Evolutionary conservation across 306 rosid species (phyloP).

Genomic region (Lathyrus tuberosus): DNA sequence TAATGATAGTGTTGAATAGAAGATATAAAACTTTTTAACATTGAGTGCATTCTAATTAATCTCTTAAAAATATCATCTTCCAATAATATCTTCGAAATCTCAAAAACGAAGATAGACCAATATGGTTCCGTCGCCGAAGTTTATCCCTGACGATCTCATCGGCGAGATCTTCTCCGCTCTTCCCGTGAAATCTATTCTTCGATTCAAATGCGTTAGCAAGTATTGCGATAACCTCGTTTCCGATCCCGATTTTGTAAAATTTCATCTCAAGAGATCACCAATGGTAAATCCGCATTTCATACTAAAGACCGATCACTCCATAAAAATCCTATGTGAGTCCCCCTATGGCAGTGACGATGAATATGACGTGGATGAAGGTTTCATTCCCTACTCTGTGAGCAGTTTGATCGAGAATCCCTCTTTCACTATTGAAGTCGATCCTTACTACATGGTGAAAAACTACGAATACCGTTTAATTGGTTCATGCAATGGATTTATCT

Average conservation of each 20-base stretch:
- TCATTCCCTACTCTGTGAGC: neutral
- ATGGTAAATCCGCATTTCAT: neutral
- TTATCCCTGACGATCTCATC: neutral
- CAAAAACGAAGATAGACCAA: too few species aligned
- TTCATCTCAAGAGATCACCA: neutral
- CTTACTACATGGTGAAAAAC: too few species aligned
- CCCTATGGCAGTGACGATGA: too few species aligned
- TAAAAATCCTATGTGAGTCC: too few species aligned
- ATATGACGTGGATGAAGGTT: too few species aligned
- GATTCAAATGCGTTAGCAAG: neutral
- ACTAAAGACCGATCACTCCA: neutral
- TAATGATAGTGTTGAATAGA: too few species aligned
- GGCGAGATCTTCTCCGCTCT: neutral
- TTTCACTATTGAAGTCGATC: neutral
- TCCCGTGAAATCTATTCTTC: neutral
- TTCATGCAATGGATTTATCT: neutral
- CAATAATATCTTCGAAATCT: too few species aligned
- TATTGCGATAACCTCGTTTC: neutral
- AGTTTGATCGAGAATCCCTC: neutral
- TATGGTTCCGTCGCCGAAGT: too few species aligned
- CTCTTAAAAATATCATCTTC: too few species aligned
- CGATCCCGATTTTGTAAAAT: neutral
- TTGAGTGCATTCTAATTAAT: too few species aligned
- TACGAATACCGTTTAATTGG: neutral
- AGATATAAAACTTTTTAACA: too few species aligned